These are phyloP conservation scores for Talaromyces piceae DNA, from an alignment of 2,329 filamentous ascomycete species.

Conservation along the genomic window DNA sequence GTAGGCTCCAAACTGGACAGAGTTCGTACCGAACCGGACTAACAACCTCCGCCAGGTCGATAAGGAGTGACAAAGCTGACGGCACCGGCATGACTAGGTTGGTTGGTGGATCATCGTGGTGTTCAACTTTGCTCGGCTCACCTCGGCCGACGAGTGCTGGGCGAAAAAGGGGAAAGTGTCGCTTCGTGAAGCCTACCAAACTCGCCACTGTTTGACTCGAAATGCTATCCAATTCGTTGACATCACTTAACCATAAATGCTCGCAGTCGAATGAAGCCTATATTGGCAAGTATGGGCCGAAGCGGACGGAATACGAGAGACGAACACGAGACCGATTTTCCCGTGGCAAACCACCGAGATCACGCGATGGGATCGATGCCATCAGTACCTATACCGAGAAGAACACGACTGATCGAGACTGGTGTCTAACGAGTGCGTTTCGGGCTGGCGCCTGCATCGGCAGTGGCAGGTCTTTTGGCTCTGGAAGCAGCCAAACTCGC, in stretches of 20 bases:
- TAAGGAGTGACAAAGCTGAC: too few species aligned
- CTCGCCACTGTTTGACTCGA: background rate
- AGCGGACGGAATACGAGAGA: background rate
- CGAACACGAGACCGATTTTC: background rate
- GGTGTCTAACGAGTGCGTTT: conserved; percentile 12
- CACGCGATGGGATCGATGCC: background rate
- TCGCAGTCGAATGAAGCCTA: background rate
- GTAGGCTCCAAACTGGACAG: background rate
- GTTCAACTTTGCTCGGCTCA: background rate
- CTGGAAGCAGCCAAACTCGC: conserved; percentile 10
- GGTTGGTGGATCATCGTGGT: background rate
- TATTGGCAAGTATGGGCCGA: background rate
- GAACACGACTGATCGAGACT: too few species aligned
- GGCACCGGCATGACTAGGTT: background rate
- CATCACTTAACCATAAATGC: background rate
- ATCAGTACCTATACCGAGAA: background rate
- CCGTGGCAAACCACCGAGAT: background rate
- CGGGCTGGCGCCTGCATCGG: conserved; percentile 10
- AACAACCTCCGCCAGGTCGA: too few species aligned
- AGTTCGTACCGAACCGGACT: background rate
- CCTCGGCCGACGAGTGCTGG: background rate
- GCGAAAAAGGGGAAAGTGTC: background rate
- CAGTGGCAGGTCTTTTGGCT: conserved; percentile 11
- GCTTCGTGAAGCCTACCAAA: background rate
- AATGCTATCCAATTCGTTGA: background rate